These are phyloP conservation scores for Hibiscus trionum DNA, from an alignment of 345 rosid genomes.

Conservation along the genomic window DNA sequence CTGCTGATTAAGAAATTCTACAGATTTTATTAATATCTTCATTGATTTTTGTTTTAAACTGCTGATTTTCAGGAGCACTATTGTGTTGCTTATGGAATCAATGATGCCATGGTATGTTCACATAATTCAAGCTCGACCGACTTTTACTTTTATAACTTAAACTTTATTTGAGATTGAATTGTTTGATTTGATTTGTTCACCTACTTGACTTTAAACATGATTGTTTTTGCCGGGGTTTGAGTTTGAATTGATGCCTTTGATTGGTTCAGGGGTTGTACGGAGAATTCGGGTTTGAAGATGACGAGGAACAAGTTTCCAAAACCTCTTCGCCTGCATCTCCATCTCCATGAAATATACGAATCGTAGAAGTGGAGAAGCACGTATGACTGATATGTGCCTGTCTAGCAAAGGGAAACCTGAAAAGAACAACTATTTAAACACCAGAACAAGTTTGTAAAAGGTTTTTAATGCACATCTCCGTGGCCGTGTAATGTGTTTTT, in stretches of 20 bases:
- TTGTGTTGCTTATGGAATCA: conserved; percentile 78
- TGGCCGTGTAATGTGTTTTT: no score
- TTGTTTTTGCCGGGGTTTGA: background rate
- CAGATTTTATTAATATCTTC: background rate
- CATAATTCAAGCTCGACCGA: background rate
- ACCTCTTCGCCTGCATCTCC: conserved; percentile 3
- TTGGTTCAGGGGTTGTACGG: conserved; percentile 53
- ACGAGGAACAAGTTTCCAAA: conserved; percentile 14
- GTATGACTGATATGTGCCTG: background rate
- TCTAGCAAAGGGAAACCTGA: background rate
- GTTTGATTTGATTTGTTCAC: no score
- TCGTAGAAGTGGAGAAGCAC: no score
- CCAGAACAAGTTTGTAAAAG: background rate
- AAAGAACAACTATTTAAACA: background rate
- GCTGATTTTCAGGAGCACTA: conserved; percentile 64
- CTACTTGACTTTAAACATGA: no score
- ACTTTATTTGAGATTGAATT: no score
- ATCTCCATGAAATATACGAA: conserved; percentile 11
- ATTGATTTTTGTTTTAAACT: conserved; percentile 1
- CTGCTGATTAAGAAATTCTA: background rate
- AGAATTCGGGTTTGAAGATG: conserved; percentile 47
- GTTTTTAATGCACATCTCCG: background rate
- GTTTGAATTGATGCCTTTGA: conserved; percentile 1
- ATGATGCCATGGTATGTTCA: conserved; percentile 69
- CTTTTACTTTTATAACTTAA: background rate